Base-by-base conservation (phyloP, 75 land plant species). In the Sequoia sempervirens region DNA sequence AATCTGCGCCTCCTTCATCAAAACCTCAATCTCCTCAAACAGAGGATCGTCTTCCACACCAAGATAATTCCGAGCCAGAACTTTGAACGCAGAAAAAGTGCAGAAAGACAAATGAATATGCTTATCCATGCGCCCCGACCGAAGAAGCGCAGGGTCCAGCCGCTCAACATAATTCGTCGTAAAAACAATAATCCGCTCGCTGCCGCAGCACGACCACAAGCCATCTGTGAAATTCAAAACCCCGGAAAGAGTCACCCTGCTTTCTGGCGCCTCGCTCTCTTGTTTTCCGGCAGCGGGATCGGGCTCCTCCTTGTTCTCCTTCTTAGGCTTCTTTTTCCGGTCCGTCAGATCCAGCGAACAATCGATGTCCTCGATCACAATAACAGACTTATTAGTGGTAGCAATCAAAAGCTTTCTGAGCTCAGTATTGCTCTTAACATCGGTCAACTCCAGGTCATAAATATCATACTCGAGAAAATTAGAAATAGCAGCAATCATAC, bases 41-140 rank as follows among this genome's bases (percentile, higher is more conserved):
- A 92, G 83, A 10, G 41, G 82, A 80, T 95, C 90, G 8, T 89
- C 87, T 23, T 88, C 80, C 34, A 88, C 36, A 3, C 54, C 82
- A 5, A 92, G 82, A 72, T 90, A 92, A 74, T 89, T 94, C 13
- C 81, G 50, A 2, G 89, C 96, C 15, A 94, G 80, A 36, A 82
- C 74, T 70, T 83, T 86, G 75, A 94, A 89, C 15, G 88, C 93
- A 26, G 78, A 20, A 75, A 82, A 82, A 3, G 81, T 87, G 75
- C 96, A 94, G 82, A 90, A 93, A 2, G 90, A 87, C 88, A 94
- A 83, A 82, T 87, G 83, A 14, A 94, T 91, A 83, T 94, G 96
- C 83, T 91, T 74, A 84, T 94, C 96, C 96, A 94, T 94, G 7
- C 96, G 84, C 38, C 96, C 96, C 0, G 92, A 85, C 36, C 96